Evolutionary conservation across 2,329 filamentous ascomycete genomes (phyloP), one percentile per base, ranked within the genome.

Genomic region (Alternaria gaisen): DNA sequence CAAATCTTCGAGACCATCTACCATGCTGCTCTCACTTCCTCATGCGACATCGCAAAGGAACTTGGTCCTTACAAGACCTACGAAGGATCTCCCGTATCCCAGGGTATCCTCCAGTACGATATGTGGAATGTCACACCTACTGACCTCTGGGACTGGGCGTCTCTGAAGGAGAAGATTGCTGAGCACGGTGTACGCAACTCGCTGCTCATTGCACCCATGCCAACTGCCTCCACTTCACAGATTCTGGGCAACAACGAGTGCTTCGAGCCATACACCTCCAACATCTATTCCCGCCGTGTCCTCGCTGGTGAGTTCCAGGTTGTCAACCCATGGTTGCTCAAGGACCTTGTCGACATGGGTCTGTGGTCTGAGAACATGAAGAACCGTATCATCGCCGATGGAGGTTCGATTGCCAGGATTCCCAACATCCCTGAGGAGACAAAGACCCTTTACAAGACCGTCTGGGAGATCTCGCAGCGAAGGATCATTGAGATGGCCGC

Each of bases 1-100:
- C 93, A 99, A 81, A 98, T 99, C 80, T 99, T 99, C 69, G 95
- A 99, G 86, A 99, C 95, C 66, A 97, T 99, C 81, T 99, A 99
- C 84, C 95, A 99, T 80, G 95, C 90, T 78, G 92, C 93, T 58
- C 84, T 98, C 65, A 97, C 94, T 56, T 91, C 93, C 22, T 99
- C 95, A 1, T 89, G 91, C 76, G 89, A 97, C 59, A 83, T 98
- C 67, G 93, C 95, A 64, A 91, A 93, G 84, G 84, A 91, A 69
- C 82, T 94, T 59, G 95, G 95, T 4, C 81, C 93, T 6, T 99
- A 99, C 81, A 86, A 90, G 70, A 93, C 93, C 4, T 99, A 97
- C 78, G 87, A 94, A 79, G 95, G 95, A 64, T 97, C 93, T 28
- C 95, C 95, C 30, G 91, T 95, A 60, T 98, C 95, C 1, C 89